phyloP scores from a whole-genome alignment of 352 stramenopile species.

The Halophytophthora polymorphica region DNA sequence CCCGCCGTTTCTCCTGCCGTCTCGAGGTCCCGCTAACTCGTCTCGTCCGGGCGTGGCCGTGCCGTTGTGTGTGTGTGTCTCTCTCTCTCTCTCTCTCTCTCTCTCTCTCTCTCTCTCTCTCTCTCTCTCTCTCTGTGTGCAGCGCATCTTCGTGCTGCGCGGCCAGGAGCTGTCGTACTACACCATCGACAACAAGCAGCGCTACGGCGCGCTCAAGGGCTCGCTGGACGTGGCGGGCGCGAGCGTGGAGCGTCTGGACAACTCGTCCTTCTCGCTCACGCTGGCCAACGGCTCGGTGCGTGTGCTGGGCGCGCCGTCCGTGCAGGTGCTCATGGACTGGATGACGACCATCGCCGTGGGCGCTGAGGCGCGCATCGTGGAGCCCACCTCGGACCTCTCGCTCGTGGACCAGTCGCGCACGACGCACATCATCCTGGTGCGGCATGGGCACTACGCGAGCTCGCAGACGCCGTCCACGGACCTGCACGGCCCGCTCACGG shows the following conservation, averaged over 20 bases:
- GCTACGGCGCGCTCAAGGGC: slow-evolving; percentile 59
- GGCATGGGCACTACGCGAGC: slow-evolving; percentile 60
- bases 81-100: too few relatives aligned
- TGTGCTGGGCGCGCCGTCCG: slow-evolving; percentile 38
- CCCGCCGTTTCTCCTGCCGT: not conserved
- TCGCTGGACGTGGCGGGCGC: slow-evolving; percentile 49
- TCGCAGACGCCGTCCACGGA: slow-evolving; percentile 48
- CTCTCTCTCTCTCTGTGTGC: not conserved
- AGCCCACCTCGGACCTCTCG: slow-evolving; percentile 37
- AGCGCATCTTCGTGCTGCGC: slow-evolving; percentile 72
- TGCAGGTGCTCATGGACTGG: slow-evolving; percentile 72
- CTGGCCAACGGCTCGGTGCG: slow-evolving; percentile 30
- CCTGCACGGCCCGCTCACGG: slow-evolving; percentile 52
- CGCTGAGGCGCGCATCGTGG: slow-evolving; percentile 33
- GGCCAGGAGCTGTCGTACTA: slow-evolving; percentile 73
- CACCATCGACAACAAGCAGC: slow-evolving; percentile 49
- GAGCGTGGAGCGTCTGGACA: slow-evolving; percentile 48
- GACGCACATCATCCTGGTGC: slow-evolving; percentile 67
- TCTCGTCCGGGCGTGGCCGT: not conserved
- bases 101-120: too few relatives aligned
- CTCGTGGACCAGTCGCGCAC: slow-evolving; percentile 67
- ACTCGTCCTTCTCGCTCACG: slow-evolving; percentile 27
- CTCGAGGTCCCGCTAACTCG: not conserved
- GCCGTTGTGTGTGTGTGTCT: not conserved
- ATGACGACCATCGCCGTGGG: slow-evolving; percentile 65